A percentile compares a stretch with the other conserved stretches of the same genome.
phyloP scores from a whole-genome alignment of 306 rosid species.

The Quercus dentata region DNA sequence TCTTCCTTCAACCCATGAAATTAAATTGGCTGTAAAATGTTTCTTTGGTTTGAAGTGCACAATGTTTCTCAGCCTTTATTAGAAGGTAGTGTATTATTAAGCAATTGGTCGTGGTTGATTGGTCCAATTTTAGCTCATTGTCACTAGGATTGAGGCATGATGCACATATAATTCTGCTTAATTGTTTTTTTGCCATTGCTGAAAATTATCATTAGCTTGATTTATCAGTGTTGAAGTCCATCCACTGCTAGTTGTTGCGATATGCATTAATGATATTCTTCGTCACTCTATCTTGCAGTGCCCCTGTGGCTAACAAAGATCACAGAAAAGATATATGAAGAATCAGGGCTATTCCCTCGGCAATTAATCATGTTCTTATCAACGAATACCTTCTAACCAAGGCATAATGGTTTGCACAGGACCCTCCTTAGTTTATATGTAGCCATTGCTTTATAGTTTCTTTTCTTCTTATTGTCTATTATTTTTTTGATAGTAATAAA shows the following conservation, averaged over 20 bases:
- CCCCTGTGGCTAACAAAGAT: slow-evolving; percentile 77
- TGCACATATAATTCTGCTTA: background rate
- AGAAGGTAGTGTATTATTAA: background rate
- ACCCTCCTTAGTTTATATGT: slow-evolving; percentile 12
- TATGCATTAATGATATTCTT: background rate
- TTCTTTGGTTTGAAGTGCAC: background rate
- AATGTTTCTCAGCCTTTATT: background rate
- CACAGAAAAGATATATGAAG: slow-evolving; percentile 57
- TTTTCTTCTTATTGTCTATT: background rate
- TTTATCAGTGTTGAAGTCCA: background rate
- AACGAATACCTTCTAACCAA: slow-evolving; percentile 81
- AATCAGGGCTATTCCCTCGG: slow-evolving; percentile 57
- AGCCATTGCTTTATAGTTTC: slow-evolving; percentile 6
- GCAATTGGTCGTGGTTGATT: background rate
- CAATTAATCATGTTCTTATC: slow-evolving; percentile 88
- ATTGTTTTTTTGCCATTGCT: background rate
- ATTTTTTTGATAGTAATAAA: too few species aligned
- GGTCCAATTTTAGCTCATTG: background rate
- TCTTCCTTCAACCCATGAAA: background rate
- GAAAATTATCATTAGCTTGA: background rate
- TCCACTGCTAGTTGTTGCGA: background rate
- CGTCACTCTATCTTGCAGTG: slow-evolving; percentile 43
- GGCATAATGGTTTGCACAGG: slow-evolving; percentile 76
- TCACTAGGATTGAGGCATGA: background rate
- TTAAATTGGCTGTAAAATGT: too few species aligned